A percentile compares a stretch with the other conserved stretches of the same genome.
These are phyloP conservation scores for Jimgerdemannia lactiflua DNA, from an alignment of 192 early-diverging fungal genomes.

Conservation along the genomic window DNA sequence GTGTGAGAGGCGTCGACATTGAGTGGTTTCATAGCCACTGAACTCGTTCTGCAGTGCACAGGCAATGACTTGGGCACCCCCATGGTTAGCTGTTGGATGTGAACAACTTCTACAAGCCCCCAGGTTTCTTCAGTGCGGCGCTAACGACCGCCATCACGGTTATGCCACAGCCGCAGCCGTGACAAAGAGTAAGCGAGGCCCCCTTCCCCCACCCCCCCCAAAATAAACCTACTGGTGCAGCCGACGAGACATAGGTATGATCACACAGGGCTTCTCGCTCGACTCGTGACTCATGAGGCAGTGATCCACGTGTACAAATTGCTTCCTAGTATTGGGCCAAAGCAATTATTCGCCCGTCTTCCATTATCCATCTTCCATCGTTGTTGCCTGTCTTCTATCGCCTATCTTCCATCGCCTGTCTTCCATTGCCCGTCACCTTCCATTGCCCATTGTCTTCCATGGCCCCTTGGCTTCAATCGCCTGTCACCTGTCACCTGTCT, in stretches of 20 bases:
- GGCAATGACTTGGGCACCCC: conserved; percentile 48
- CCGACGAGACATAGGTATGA: conserved; percentile 83
- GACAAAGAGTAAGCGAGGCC: conserved; percentile 8
- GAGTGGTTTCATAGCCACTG: conserved; percentile 11
- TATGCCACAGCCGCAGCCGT: conserved; percentile 8
- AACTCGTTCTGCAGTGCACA: conserved; percentile 25
- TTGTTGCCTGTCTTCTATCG: too few relatives aligned
- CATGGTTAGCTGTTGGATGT: conserved; percentile 74
- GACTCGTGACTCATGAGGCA: conserved; percentile 69
- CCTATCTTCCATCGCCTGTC: too few relatives aligned
- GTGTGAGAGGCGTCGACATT: conserved; percentile 66
- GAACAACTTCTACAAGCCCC: conserved; percentile 37
- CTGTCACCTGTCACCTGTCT: too few relatives aligned
- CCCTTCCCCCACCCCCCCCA: too few relatives aligned
- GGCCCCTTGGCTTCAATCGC: too few relatives aligned
- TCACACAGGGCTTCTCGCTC: conserved; percentile 85
- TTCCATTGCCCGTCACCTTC: too few relatives aligned
- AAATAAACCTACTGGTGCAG: conserved; percentile 8
- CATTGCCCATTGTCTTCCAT: too few relatives aligned
- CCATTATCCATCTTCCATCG: too few relatives aligned
- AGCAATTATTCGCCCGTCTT: too few relatives aligned
- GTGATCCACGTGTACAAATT: conserved; percentile 83
- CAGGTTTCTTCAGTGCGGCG: conserved; percentile 34
- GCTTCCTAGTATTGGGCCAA: too few relatives aligned
- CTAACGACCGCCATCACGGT: conserved; percentile 10